Conservation (phyloP, 2,329 filamentous ascomycete species). For the Cryphonectria parasitica region DNA sequence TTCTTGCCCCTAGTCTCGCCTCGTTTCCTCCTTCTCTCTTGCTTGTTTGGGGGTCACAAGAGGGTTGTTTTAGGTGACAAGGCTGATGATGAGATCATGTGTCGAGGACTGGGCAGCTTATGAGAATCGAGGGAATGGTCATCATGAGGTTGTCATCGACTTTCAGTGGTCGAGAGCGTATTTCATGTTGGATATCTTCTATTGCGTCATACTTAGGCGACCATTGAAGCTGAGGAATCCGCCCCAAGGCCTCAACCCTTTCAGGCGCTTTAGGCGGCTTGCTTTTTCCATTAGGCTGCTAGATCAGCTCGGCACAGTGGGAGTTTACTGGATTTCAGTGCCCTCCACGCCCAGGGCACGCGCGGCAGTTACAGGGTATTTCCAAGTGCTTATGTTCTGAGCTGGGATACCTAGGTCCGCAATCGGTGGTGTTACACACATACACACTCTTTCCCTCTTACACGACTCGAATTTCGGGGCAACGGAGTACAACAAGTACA, state of each 20-base stretch:
- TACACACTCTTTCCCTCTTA: background rate
- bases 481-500: background rate
- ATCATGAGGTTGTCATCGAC: slow-evolving; percentile 15
- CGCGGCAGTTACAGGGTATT: background rate
- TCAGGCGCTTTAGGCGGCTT: slow-evolving; percentile 1
- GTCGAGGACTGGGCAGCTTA: slow-evolving; percentile 13
- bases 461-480: background rate
- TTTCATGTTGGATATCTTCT: background rate
- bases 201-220: slow-evolving; percentile 18
- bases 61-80: background rate
- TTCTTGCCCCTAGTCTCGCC: background rate
- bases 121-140: slow-evolving; percentile 29
- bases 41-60: slow-evolving; percentile 2
- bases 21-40: background rate
- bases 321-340: background rate
- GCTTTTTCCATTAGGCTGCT: background rate
- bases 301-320: background rate
- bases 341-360: background rate
- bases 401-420: background rate
- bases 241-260: background rate
- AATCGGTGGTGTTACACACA: slow-evolving; percentile 4
- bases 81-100: slow-evolving; percentile 10
- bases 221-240: background rate
- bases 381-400: background rate
- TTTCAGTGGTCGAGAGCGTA: background rate